These are phyloP conservation scores for Glycyrrhiza uralensis DNA, from an alignment of 306 rosid species.

Conservation along the genomic window DNA sequence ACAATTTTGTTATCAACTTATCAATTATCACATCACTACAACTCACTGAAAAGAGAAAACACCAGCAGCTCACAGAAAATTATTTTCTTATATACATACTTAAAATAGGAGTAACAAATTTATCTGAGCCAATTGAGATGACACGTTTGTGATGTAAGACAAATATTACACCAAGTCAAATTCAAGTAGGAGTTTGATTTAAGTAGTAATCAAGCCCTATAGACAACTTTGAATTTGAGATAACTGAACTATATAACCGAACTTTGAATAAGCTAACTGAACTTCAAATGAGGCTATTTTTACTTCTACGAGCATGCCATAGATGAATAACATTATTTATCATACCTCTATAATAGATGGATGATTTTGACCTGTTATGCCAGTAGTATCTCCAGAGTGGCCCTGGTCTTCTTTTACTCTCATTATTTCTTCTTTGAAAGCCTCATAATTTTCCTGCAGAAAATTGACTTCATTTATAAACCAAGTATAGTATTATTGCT, in stretches of 20 bases:
- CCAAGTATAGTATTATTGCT: not conserved
- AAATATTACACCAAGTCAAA: not conserved
- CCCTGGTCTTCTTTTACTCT: conserved; percentile 15
- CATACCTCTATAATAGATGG: conserved; percentile 53
- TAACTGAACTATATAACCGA: not conserved
- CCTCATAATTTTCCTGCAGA: conserved; percentile 49
- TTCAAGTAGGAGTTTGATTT: not conserved
- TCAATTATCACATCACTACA: no score
- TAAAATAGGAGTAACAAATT: no score
- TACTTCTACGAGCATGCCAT: not conserved
- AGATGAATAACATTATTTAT: not conserved
- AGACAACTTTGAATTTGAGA: not conserved
- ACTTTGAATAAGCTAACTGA: not conserved
- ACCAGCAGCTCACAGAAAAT: no score
- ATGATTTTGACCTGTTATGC: conserved; percentile 34
- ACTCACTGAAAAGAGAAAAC: no score
- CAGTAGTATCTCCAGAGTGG: conserved; percentile 1
- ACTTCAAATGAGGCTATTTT: not conserved
- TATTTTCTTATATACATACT: no score
- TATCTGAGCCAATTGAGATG: no score
- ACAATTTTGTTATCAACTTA: no score
- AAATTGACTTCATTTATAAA: not conserved
- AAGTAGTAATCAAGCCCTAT: not conserved
- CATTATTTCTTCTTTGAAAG: conserved; percentile 31
- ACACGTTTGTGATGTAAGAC: not conserved